Conservation (phyloP, 768 basidiomycete genomes). For the Podaxis sp. region DNA sequence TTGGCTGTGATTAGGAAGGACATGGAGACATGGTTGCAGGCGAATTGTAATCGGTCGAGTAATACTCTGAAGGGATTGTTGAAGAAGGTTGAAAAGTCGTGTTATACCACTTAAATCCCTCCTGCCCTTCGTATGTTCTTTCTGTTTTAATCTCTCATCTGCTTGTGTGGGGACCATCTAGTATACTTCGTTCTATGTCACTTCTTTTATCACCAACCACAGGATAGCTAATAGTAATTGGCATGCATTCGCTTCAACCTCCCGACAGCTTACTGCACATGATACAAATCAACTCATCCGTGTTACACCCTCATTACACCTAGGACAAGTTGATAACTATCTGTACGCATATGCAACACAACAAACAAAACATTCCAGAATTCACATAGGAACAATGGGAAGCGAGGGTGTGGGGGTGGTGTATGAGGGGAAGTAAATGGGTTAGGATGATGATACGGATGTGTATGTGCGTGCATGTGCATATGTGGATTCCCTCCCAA, state of each 20-base stretch:
- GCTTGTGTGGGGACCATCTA: slow-evolving; percentile 17
- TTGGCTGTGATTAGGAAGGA: slow-evolving; percentile 63
- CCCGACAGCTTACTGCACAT: neutral
- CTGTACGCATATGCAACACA: slow-evolving; percentile 4
- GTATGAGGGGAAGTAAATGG: neutral
- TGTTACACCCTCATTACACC: slow-evolving; percentile 4
- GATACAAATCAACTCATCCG: neutral
- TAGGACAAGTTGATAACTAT: neutral
- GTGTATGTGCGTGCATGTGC: neutral
- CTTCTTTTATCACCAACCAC: neutral
- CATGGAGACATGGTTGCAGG: slow-evolving; percentile 87
- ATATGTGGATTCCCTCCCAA: slow-evolving; percentile 5
- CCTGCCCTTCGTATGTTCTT: slow-evolving; percentile 6
- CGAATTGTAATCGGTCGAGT: slow-evolving; percentile 83
- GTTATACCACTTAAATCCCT: slow-evolving; percentile 29
- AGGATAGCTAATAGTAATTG: neutral
- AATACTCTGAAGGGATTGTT: slow-evolving; percentile 78
- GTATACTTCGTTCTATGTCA: neutral
- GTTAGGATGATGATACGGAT: neutral
- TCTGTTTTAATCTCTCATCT: slow-evolving; percentile 9
- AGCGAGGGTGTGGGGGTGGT: slow-evolving; percentile 4
- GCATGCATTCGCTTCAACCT: neutral
- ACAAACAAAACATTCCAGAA: slow-evolving; percentile 26
- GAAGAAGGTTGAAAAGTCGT: slow-evolving; percentile 76
- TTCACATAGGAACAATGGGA: slow-evolving; percentile 33